Conservation (phyloP, 805 yeast species). For the Millerago galiae region DNA sequence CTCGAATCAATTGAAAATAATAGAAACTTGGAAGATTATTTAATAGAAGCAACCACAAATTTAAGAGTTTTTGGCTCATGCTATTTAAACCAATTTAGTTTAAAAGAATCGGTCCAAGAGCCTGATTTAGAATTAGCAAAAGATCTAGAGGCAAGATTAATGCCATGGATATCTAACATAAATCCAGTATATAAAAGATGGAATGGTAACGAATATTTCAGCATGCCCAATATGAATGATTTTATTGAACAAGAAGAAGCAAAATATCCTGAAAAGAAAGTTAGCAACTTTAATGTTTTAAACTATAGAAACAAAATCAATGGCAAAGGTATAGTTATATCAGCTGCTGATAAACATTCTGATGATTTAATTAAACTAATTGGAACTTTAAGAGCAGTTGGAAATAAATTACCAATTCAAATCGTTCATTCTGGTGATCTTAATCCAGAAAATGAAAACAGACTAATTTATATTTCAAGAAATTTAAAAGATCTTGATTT, state of each 20-base stretch:
- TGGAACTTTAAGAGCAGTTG: constrained; percentile 31
- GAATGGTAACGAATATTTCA: constrained; percentile 25
- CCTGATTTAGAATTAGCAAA: constrained; percentile 8
- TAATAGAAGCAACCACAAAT: constrained; percentile 21
- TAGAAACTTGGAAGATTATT: constrained; percentile 16
- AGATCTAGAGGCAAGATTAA: constrained; percentile 32
- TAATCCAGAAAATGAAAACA: constrained; percentile 26
- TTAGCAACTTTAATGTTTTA: constrained; percentile 14
- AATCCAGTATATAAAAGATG: constrained; percentile 33
- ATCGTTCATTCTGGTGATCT: constrained; percentile 30
- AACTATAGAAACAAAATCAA: constrained; percentile 23
- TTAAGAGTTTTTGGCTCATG: constrained; percentile 25
- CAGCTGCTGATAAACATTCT: constrained; percentile 25
- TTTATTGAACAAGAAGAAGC: not conserved
- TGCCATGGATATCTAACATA: constrained; percentile 32
- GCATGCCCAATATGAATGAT: constrained; percentile 14
- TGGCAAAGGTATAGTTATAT: constrained; percentile 30
- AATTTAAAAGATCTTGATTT: constrained; percentile 1
- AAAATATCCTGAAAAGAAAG: not conserved
- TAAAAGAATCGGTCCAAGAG: not conserved
- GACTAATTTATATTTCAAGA: constrained; percentile 29
- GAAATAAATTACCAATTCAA: constrained; percentile 35
- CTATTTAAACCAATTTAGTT: constrained; percentile 16
- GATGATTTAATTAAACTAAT: constrained; percentile 28
- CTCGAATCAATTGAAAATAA: constrained; percentile 13